Percentiles rank a stretch among this genome's conserved stretches.
These are phyloP conservation scores for Diaporthe longicolla DNA, from an alignment of 2,329 filamentous ascomycete genomes.

Conservation along the genomic window DNA sequence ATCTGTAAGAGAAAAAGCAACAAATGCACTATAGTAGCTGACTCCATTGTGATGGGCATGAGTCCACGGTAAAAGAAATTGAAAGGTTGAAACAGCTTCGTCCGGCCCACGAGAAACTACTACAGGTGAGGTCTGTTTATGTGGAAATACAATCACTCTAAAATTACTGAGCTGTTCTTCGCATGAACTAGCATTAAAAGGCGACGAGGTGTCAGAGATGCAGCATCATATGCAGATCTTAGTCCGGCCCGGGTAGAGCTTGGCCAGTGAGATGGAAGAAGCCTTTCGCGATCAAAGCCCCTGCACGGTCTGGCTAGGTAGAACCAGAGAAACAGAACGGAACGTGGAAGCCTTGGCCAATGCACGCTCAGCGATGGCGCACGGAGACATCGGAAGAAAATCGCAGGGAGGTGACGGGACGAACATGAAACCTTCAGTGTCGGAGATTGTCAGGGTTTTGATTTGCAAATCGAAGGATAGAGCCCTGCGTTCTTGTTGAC, in stretches of 20 bases:
- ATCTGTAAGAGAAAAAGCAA: slow-evolving; percentile 14
- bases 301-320: neutral
- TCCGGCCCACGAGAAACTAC: neutral
- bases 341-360: slow-evolving; percentile 17
- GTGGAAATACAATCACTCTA: neutral
- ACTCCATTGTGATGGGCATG: neutral
- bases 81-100: too few species aligned
- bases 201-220: slow-evolving; percentile 4
- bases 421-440: slow-evolving; percentile 20
- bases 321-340: slow-evolving; percentile 1
- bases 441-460: slow-evolving; percentile 6
- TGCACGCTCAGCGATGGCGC: neutral
- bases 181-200: neutral
- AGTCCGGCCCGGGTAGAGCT: slow-evolving; percentile 19
- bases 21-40: slow-evolving; percentile 5
- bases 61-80: neutral
- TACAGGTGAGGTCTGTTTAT: neutral
- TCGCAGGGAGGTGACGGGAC: slow-evolving; percentile 22
- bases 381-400: slow-evolving; percentile 11
- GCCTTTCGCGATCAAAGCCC: neutral
- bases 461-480: neutral
- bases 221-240: slow-evolving; percentile 25
- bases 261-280: neutral
- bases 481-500: neutral
- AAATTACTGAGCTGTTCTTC: neutral